These are phyloP conservation scores for Pleodorina starrii DNA, from an alignment of 139 green algal species.

Conservation along the genomic window DNA sequence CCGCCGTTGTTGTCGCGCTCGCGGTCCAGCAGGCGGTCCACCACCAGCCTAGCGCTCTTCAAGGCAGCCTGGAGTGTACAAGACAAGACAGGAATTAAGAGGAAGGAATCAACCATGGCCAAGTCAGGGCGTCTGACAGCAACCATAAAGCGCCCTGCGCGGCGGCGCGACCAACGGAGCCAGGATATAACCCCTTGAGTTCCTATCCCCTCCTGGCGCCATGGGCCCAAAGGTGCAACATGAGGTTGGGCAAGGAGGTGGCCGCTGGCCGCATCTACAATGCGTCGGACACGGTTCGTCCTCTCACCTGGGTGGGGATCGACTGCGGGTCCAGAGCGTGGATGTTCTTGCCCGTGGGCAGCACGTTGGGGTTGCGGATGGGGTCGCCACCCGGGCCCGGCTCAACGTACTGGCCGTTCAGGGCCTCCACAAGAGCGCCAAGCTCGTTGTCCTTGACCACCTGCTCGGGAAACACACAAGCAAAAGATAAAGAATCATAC, in stretches of 20 bases:
- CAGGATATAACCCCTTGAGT: no score
- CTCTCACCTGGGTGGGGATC: conserved; percentile 85
- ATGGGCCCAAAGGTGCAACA: no score
- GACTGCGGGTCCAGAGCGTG: conserved; percentile 98
- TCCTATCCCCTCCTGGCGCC: no score
- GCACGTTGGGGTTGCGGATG: conserved; percentile 97
- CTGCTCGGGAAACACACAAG: conserved; percentile 65
- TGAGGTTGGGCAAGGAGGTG: no score
- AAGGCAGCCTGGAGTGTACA: conserved; percentile 80
- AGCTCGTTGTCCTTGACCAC: conserved; percentile 99
- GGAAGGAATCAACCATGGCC: no score
- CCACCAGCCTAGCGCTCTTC: conserved; percentile 89
- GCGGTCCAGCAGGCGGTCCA: conserved; percentile 95
- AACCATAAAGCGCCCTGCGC: no score
- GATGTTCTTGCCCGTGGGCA: conserved; percentile 99
- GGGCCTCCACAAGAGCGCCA: conserved; percentile 88
- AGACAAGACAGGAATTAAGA: no score
- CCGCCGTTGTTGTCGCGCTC: conserved; percentile 92
- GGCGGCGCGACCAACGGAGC: no score
- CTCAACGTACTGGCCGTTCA: conserved; percentile 93
- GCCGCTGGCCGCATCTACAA: no score
- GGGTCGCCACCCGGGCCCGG: conserved; percentile 98
- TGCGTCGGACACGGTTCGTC: no score
- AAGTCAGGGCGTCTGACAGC: no score
- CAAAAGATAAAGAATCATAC: not conserved